These are phyloP conservation scores for Amphibolis antarctica DNA, from an alignment of 106 monocot genomes.

Conservation along the genomic window DNA sequence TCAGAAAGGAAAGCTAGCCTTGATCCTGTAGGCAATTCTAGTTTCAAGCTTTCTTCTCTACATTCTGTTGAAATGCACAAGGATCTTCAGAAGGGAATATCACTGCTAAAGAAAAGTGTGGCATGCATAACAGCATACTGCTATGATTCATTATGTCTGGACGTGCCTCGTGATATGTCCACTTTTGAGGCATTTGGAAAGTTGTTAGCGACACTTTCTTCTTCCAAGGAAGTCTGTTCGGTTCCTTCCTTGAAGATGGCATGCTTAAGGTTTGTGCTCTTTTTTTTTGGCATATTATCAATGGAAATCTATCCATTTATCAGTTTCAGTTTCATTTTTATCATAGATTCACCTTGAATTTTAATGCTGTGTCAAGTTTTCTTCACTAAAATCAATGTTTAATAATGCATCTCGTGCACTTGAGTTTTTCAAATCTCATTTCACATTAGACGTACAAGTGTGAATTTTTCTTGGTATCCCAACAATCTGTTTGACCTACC, in stretches of 20 bases:
- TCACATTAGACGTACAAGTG: no score
- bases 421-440: no score
- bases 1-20: constrained; percentile 54
- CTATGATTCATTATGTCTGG: constrained; percentile 64
- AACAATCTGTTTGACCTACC: no score
- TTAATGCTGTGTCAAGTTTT: no score
- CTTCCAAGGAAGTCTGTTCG: constrained; percentile 54
- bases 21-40: constrained; percentile 33
- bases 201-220: constrained; percentile 56
- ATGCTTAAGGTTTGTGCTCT: constrained; percentile 41
- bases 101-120: constrained; percentile 86
- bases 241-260: constrained; percentile 43
- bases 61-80: constrained; percentile 63
- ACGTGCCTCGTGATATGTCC: constrained; percentile 62
- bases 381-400: no score
- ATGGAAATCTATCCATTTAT: background rate
- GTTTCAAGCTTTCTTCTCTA: constrained; percentile 60
- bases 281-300: background rate
- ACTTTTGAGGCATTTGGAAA: constrained; percentile 94
- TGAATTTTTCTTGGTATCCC: no score
- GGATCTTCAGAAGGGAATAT: constrained; percentile 92
- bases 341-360: no score
- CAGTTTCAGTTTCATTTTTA: no score
- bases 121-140: constrained; percentile 83
- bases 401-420: no score